Evolutionary conservation across 2,329 filamentous ascomycete genomes (phyloP).

Genomic region (Sporothrix variecibatus): DNA sequence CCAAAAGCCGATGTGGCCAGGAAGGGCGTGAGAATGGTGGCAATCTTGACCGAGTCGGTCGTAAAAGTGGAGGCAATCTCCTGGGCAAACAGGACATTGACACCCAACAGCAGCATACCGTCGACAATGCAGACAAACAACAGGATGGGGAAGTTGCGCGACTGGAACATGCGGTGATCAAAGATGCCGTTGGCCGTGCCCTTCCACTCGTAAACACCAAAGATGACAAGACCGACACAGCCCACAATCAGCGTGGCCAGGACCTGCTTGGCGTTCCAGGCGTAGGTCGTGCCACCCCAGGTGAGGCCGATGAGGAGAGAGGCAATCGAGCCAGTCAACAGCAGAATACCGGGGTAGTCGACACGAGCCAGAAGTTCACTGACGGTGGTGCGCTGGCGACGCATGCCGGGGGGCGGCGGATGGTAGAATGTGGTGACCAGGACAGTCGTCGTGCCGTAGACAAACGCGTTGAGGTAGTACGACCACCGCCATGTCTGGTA

Average conservation of each 20-base stretch:
- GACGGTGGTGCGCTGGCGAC: neutral
- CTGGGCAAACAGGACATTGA: slow-evolving; percentile 13
- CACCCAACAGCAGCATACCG: slow-evolving; percentile 10
- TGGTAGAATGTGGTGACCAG: neutral
- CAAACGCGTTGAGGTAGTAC: slow-evolving; percentile 13
- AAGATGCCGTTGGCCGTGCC: neutral
- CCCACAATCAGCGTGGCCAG: slow-evolving; percentile 8
- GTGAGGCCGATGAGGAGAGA: neutral
- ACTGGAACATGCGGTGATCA: slow-evolving; percentile 16
- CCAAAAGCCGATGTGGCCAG: neutral
- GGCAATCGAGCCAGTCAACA: neutral
- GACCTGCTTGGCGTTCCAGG: neutral
- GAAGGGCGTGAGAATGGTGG: neutral
- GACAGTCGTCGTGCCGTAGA: slow-evolving; percentile 5
- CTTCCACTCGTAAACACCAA: slow-evolving; percentile 9
- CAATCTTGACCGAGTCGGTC: neutral
- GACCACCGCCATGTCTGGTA: slow-evolving; percentile 19
- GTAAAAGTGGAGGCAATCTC: neutral
- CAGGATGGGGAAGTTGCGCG: slow-evolving; percentile 8
- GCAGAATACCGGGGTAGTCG: neutral
- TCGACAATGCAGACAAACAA: slow-evolving; percentile 10
- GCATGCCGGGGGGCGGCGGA: neutral
- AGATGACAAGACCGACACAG: neutral
- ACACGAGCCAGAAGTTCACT: neutral
- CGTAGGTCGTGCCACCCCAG: slow-evolving; percentile 14